Conservation (phyloP, 257 asterid species). For the Scutellaria baicalensis region DNA sequence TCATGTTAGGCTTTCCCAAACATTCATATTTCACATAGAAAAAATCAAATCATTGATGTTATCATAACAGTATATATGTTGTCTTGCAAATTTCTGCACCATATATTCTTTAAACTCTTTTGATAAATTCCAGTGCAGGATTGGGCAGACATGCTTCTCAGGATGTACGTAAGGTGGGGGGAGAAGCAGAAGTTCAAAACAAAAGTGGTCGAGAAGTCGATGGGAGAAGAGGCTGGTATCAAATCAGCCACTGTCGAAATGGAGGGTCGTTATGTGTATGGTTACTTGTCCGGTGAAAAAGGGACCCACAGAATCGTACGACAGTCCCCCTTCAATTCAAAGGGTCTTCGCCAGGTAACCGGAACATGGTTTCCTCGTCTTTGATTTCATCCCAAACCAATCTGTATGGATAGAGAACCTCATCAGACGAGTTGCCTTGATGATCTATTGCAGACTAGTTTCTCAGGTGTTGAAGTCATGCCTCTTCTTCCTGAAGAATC, state of each 20-base stretch:
- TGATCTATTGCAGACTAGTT: slow-evolving; percentile 68
- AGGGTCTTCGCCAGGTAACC: slow-evolving; percentile 93
- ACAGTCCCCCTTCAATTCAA: slow-evolving; percentile 93
- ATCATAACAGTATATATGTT: neutral
- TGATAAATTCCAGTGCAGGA: slow-evolving; percentile 95
- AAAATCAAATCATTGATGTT: neutral
- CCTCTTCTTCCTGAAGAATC: slow-evolving; percentile 96
- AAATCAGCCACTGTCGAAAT: slow-evolving; percentile 87
- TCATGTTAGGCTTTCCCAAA: neutral
- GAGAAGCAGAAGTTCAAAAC: slow-evolving; percentile 85
- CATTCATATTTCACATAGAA: neutral
- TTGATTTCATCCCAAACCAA: neutral
- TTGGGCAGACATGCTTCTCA: slow-evolving; percentile 99
- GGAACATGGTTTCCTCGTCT: neutral
- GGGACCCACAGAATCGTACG: slow-evolving; percentile 95
- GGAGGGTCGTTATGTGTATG: slow-evolving; percentile 88
- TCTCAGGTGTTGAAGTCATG: slow-evolving; percentile 95
- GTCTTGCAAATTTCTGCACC: neutral
- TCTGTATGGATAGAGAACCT: neutral
- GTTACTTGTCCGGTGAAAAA: slow-evolving; percentile 93
- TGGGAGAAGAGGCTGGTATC: slow-evolving; percentile 98
- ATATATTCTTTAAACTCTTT: slow-evolving; percentile 32
- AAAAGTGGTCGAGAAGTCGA: slow-evolving; percentile 82
- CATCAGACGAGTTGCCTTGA: neutral
- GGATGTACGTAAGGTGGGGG: slow-evolving; percentile 96